These are phyloP conservation scores for Blastobotrys muscicola DNA, from an alignment of 805 yeast species.

Conservation along the genomic window DNA sequence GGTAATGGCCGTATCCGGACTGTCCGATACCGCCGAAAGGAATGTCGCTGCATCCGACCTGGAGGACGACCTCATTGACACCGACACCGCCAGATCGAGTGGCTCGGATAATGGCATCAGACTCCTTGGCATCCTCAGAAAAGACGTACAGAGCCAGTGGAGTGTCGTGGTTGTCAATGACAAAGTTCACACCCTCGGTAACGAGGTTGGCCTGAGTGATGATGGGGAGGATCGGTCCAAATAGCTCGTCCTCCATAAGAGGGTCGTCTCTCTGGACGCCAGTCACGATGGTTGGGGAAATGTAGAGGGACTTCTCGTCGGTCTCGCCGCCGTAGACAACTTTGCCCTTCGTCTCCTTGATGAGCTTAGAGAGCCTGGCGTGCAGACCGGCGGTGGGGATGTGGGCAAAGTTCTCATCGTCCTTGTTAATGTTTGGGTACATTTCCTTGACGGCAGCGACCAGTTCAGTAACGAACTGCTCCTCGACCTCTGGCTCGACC, in stretches of 20 bases:
- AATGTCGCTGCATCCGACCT: constrained; percentile 53
- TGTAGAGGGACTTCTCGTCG: constrained; percentile 25
- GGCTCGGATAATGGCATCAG: constrained; percentile 37
- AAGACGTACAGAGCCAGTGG: constrained; percentile 78
- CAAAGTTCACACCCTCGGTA: constrained; percentile 23
- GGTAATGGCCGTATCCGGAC: constrained; percentile 79
- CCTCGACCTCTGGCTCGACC: constrained; percentile 51
- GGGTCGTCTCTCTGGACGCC: constrained; percentile 58
- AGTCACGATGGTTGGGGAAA: constrained; percentile 67
- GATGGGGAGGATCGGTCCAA: constrained; percentile 81
- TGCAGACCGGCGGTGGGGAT: constrained; percentile 47
- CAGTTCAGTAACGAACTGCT: constrained; percentile 38
- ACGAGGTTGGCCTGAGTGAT: constrained; percentile 37
- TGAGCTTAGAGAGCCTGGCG: constrained; percentile 21
- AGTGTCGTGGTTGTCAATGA: constrained; percentile 47
- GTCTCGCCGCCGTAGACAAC: constrained; percentile 35
- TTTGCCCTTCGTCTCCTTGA: constrained; percentile 40
- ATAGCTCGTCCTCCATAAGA: constrained; percentile 65
- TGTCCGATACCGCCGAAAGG: constrained; percentile 91
- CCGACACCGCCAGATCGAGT: constrained; percentile 66
- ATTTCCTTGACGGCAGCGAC: constrained; percentile 35
- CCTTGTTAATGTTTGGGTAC: constrained; percentile 25
- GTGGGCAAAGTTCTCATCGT: constrained; percentile 42
- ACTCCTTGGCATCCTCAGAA: constrained; percentile 38
- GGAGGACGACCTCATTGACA: constrained; percentile 64